Evolutionary conservation across 1,284 basidiomycete species (phyloP), one percentile per base, ranked within the genome.

Genomic region (Ustilago lituana): DNA sequence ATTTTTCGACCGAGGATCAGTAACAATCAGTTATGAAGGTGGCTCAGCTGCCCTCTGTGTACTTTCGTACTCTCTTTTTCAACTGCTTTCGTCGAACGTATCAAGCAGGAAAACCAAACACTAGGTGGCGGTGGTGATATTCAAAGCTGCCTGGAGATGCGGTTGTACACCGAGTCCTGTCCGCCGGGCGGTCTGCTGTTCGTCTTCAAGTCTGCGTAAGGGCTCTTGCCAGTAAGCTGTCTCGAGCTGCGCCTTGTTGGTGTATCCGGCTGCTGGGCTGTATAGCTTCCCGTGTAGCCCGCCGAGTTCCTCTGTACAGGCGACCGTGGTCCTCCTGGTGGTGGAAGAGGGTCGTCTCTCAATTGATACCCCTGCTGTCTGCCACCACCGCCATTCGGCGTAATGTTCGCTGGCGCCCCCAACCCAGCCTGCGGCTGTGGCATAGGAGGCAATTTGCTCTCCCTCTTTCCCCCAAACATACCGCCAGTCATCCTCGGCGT

Each of bases 141-240:
- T 50, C 24, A 58, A 24, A 59, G 24, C 55, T 59, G 62, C 47
- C 62, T 41, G 26, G 55, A 59, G 8, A 65, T 65, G 8, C 62
- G 51, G 29, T 39, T 36, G 29, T 58, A 65, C 22, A 65, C 55
- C 4, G 55, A 58, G 12, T 59, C 36, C 14, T 14, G 27, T 0
- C 45, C 50, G 7, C 61, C 61, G 0, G 48, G 38, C n/a, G 54
- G 40, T 12, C 60, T 49, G 5, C 17, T 22, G 3, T 27, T 31
- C n/a, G n/a, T n/a, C 33, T 56, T 55, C 15, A 52, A 3, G 23
- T 50, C 59, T 17, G 51, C 35, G 20, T 56, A 56, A 5, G 23
- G 33, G 8, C 43, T 39, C 15, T 43, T 51, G 1, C 53, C 61
- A 10, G 17, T n/a, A 2, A 55, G 5, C 43, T 65, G 62, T 22